phyloP scores from a whole-genome alignment of 108 stramenopile species.

The Conticribra guillardii region DNA sequence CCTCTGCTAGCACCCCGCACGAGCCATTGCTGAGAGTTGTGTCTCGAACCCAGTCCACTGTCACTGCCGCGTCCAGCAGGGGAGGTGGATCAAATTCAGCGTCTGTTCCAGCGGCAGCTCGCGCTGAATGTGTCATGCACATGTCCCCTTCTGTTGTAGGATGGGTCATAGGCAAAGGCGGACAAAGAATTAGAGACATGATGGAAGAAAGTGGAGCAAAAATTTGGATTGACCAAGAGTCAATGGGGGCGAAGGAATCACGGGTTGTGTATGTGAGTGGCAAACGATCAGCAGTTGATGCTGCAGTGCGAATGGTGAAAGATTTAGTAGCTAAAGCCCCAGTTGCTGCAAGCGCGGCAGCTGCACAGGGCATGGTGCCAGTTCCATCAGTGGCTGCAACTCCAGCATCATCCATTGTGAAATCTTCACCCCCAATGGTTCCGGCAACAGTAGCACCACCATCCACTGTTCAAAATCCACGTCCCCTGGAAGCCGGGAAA shows the following conservation, averaged over 20 bases:
- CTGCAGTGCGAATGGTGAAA: slow-evolving; percentile 76
- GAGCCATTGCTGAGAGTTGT: slow-evolving; percentile 54
- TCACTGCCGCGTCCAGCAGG: slow-evolving; percentile 13
- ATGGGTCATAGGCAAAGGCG: slow-evolving; percentile 92
- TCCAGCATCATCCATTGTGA: slow-evolving; percentile 8
- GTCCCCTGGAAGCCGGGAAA: too few relatives aligned
- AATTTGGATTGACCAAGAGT: slow-evolving; percentile 94
- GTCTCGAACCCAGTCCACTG: slow-evolving; percentile 39
- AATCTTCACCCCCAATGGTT: slow-evolving; percentile 18
- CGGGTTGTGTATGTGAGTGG: slow-evolving; percentile 90
- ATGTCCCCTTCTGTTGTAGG: slow-evolving; percentile 84
- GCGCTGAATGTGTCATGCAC: slow-evolving; percentile 68
- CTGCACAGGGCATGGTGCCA: slow-evolving; percentile 16
- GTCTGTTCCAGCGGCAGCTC: slow-evolving; percentile 32
- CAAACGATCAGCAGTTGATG: slow-evolving; percentile 69
- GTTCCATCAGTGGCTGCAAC: slow-evolving; percentile 11
- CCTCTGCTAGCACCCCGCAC: slow-evolving; percentile 32
- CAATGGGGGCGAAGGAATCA: slow-evolving; percentile 67
- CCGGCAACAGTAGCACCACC: neutral
- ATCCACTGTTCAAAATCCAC: too few relatives aligned
- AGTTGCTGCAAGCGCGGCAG: slow-evolving; percentile 45
- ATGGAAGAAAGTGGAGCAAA: slow-evolving; percentile 92
- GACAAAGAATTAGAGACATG: slow-evolving; percentile 85
- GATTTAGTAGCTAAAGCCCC: slow-evolving; percentile 82
- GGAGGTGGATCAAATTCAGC: slow-evolving; percentile 27